These are phyloP conservation scores for Solanum habrochaites DNA, from an alignment of 257 asterid genomes.

Conservation along the genomic window DNA sequence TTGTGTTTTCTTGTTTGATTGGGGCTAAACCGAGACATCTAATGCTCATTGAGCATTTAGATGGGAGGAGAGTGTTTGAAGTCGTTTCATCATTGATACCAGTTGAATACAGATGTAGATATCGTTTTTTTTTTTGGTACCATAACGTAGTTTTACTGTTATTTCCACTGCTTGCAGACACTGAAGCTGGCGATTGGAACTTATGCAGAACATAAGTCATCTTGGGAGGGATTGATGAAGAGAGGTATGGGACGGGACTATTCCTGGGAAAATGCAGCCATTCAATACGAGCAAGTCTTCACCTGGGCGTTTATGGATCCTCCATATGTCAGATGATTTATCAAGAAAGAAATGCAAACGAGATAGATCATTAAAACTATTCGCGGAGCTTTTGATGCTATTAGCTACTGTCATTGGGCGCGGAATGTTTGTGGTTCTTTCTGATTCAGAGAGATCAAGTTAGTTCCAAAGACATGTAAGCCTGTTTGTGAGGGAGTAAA, in stretches of 20 bases:
- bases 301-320: slow-evolving; percentile 78
- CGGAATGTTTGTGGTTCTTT: neutral
- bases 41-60: neutral
- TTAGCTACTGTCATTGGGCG: neutral
- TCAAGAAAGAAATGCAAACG: neutral
- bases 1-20: neutral
- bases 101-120: neutral
- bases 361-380: neutral
- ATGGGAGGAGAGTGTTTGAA: neutral
- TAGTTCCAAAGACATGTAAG: neutral
- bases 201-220: slow-evolving; percentile 52
- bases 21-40: neutral
- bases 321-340: slow-evolving; percentile 57
- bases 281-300: slow-evolving; percentile 71
- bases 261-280: slow-evolving; percentile 89
- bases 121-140: neutral
- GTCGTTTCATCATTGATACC: neutral
- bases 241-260: slow-evolving; percentile 81
- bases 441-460: neutral
- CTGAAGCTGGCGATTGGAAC: slow-evolving; percentile 45
- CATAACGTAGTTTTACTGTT: neutral
- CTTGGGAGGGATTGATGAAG: slow-evolving; percentile 80
- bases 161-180: slow-evolving; percentile 27
- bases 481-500: neutral
- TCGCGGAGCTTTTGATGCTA: neutral